Evolutionary conservation across 148 eudicot genomes (phyloP), one percentile per base, ranked within the genome.

Genomic region (Diospyros lotus): DNA sequence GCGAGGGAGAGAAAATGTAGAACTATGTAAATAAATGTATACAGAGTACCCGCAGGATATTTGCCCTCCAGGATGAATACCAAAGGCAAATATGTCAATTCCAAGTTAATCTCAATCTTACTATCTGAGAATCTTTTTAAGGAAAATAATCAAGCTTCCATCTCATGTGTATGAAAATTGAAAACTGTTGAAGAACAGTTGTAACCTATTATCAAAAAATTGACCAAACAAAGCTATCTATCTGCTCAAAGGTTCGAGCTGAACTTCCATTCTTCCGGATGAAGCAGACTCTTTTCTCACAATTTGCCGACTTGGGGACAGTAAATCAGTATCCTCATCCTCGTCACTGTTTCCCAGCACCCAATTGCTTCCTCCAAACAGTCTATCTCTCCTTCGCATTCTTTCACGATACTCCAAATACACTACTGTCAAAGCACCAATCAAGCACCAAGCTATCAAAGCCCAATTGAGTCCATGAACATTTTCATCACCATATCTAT

Each of bases 241-340:
- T 85, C 89, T 83, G 73, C 80, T 76, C 73, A 94, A 56, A 54
- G 98, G 93, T 85, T 90, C 97, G 73, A 94, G 78, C 74, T 94
- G 98, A 82, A 94, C 82, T 86, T 91, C 98, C 95, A 85, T 88
- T 80, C 89, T 80, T 10, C 78, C 88, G 42, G 93, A 80, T 46
- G 77, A 55, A 68, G 58, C 79, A 38, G 88, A 75, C 72, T 88
- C 90, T 81, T 91, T 90, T 41, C 85, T 89, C 3, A 71, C 66
- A 69, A 68, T 55, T 55, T 81, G 69, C 67, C 84, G 75, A 62
- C 73, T 83, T 52, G 86, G 86, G 54, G 84, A 82, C 80, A 94
- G 84, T 14, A 94, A 92, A 80, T 94, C 95, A 14, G 68, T 67
- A 70, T 90, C 85, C 80, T 94, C 98, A 50, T 94, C 97, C 74